Evolutionary conservation across 805 yeast species (phyloP).

Genomic region (Candida stauntonica): DNA sequence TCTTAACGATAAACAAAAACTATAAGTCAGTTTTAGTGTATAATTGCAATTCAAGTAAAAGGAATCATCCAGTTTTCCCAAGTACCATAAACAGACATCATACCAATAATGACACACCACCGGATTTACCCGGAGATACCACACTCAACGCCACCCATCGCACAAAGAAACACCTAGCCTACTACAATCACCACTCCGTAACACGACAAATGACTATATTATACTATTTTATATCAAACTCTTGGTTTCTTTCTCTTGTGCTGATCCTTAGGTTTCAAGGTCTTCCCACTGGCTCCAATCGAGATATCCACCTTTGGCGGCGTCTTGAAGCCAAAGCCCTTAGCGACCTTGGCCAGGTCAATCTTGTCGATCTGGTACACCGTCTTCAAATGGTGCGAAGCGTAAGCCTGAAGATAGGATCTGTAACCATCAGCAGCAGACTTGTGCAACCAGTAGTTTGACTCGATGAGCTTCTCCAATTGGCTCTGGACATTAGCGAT

Average conservation of each 20-base stretch:
- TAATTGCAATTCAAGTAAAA: no score
- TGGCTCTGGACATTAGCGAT: conserved; percentile 96
- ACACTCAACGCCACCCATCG: no score
- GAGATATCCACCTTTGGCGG: conserved; percentile 97
- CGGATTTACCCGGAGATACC: no score
- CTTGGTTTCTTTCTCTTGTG: conserved; percentile 17
- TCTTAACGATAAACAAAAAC: no score
- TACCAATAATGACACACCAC: no score
- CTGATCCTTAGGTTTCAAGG: conserved; percentile 29
- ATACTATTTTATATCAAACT: no score
- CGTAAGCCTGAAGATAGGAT: conserved; percentile 94
- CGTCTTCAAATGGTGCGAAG: conserved; percentile 92
- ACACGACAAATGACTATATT: no score
- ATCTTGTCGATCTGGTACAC: conserved; percentile 95
- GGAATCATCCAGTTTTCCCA: no score
- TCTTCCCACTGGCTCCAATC: conserved; percentile 86
- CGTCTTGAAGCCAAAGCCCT: conserved; percentile 87
- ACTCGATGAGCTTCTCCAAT: conserved; percentile 82
- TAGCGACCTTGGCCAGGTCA: conserved; percentile 91
- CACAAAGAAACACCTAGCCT: no score
- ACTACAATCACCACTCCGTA: no score
- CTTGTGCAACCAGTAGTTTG: conserved; percentile 91
- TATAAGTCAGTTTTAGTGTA: no score
- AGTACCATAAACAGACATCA: no score
- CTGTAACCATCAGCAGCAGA: conserved; percentile 97